Conservation (phyloP, 2,329 filamentous ascomycete genomes). For the Epichloe gansuensis region DNA sequence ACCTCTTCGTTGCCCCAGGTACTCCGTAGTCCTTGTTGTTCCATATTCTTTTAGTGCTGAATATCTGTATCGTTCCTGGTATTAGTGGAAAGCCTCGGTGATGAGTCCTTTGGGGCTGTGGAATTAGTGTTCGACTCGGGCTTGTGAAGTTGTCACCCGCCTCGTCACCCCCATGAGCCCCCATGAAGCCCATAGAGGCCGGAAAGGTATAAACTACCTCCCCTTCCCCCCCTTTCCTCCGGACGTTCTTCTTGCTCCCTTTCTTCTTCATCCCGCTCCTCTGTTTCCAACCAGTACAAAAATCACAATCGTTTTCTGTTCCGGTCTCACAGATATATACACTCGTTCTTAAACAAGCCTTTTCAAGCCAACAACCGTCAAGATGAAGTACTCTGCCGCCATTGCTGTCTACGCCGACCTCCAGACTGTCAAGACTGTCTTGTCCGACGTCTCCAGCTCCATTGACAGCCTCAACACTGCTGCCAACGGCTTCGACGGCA, state of each 20-base stretch:
- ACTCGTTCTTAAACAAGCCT: slow-evolving; percentile 6
- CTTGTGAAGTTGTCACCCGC: neutral
- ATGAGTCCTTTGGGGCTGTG: neutral
- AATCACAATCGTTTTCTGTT: slow-evolving; percentile 1
- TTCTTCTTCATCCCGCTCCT: slow-evolving; percentile 1
- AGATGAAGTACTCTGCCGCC: slow-evolving; percentile 11
- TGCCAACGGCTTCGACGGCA: slow-evolving; percentile 13
- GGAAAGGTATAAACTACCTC: slow-evolving; percentile 5
- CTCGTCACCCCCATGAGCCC: neutral
- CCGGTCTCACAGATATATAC: slow-evolving; percentile 3
- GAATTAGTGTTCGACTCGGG: neutral
- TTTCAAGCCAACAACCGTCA: slow-evolving; percentile 1
- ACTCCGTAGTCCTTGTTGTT: neutral
- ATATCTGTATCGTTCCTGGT: neutral
- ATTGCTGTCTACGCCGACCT: slow-evolving; percentile 8
- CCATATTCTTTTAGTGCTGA: neutral
- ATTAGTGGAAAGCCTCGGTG: neutral
- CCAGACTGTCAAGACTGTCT: slow-evolving; percentile 5
- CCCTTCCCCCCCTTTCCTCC: neutral
- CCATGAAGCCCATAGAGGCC: neutral
- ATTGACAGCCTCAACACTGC: slow-evolving; percentile 13
- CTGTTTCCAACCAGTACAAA: neutral
- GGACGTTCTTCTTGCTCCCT: neutral
- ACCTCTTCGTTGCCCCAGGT: neutral
- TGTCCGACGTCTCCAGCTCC: slow-evolving; percentile 4